Evolutionary conservation across 306 rosid species (phyloP), one percentile per base, ranked within the genome.

Genomic region (Prosopis cineraria): DNA sequence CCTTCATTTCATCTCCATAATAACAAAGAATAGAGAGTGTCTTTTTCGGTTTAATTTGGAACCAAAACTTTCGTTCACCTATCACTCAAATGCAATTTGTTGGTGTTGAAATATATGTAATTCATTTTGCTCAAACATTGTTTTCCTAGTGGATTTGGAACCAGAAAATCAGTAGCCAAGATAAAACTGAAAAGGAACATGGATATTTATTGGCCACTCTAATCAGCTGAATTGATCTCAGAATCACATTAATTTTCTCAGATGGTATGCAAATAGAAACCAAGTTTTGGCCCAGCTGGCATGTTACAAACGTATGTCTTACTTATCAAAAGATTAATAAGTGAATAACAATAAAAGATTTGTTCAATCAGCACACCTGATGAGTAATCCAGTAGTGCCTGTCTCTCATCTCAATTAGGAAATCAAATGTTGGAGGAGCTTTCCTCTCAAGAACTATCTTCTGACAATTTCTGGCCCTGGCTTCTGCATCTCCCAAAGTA

Each of bases 401-500:
- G 50, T 88, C 88, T 83, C 95, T 90, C 95, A 90, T 90, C 89
- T 90, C 95, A 78, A 88, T 86, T 74, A 88, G 68, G 75, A 90
- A 90, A 75, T 90, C 87, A 83, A 90, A 90, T 24, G 92, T 83
- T 79, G 95, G 95, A 75, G 87, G 83, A 64, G 86, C 88, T 88
- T 86, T 89, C 82, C 95, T 90, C 80, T 88, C 92, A 79, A 90
- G 92, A 83, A 90, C 72, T 39, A 85, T 83, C 88, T 90, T 90
- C 79, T 75, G 86, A 83, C 80, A 83, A 64, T 85, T 88, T 85
- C 95, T 88, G 50, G 85, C 85, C 69, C 83, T 78, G 77, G 95
- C 92, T 90, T 88, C 92, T 7, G 48, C 84, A 37, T 88, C 92
- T 73, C 92, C 91, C 41, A 88, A 83, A 64, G 95, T 88, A 83